These are phyloP conservation scores for Euphorbia neoarborescens DNA, from an alignment of 441 rosid species.

Conservation along the genomic window DNA sequence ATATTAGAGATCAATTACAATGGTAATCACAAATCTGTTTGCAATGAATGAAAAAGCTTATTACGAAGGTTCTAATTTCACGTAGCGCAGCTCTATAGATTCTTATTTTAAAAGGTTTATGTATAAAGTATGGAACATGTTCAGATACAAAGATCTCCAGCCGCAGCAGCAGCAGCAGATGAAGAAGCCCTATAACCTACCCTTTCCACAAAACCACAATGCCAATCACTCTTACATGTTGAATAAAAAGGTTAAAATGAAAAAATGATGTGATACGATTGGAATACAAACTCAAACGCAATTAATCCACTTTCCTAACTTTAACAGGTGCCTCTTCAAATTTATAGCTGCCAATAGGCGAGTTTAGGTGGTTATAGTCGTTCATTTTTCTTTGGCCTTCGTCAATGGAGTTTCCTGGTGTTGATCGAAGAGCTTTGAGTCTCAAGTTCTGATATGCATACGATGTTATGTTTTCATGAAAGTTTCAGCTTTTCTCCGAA, in stretches of 20 bases:
- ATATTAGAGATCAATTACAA: too few species aligned
- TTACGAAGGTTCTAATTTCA: conserved; percentile 18
- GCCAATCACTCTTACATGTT: conserved; percentile 25
- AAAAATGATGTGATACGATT: conserved; percentile 11
- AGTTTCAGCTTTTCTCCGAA: conserved; percentile 36
- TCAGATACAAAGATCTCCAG: conserved; percentile 19
- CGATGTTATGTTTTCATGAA: not conserved
- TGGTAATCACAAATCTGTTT: too few species aligned
- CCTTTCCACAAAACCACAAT: conserved; percentile 16
- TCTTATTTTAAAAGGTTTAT: conserved; percentile 22
- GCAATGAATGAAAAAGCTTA: conserved; percentile 18
- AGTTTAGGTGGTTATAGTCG: conserved; percentile 2
- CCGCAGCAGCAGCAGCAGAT: conserved; percentile 15
- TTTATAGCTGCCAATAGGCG: conserved; percentile 16
- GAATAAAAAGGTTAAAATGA: not conserved
- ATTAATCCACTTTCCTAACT: conserved; percentile 18
- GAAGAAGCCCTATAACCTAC: conserved; percentile 11
- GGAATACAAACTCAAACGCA: conserved; percentile 21
- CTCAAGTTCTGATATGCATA: conserved; percentile 22
- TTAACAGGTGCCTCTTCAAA: conserved; percentile 19
- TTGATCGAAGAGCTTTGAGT: conserved; percentile 17
- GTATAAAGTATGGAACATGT: conserved; percentile 31
- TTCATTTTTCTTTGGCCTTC: conserved; percentile 7
- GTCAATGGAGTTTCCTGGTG: conserved; percentile 15
- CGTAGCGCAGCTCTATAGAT: conserved; percentile 22